Conservation (phyloP, 352 stramenopile species). For the Pythium periplocum region DNA sequence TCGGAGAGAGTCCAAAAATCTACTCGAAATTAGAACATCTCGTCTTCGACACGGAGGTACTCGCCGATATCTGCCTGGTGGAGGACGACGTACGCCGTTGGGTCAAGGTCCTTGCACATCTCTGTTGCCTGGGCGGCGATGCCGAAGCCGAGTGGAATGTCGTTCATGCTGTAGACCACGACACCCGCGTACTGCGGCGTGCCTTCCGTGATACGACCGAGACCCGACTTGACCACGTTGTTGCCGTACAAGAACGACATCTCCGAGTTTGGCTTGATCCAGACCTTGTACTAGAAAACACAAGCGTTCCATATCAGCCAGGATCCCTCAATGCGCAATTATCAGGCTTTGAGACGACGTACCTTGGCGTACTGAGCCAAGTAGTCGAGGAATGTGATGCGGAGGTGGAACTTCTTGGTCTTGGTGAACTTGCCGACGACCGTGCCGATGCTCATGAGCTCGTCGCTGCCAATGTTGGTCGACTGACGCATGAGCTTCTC, state of each 20-base stretch:
- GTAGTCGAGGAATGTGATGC: conserved; percentile 98
- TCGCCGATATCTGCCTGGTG: conserved; percentile 99
- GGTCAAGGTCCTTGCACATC: conserved; percentile 94
- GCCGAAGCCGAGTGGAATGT: conserved; percentile 98
- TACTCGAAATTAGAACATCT: conserved; percentile 90
- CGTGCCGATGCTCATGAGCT: conserved; percentile 95
- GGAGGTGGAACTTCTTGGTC: conserved; percentile 97
- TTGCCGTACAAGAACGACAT: conserved; percentile 99
- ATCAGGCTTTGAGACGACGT: conserved; percentile 1
- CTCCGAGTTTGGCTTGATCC: conserved; percentile 99
- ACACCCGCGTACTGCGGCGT: conserved; percentile 98
- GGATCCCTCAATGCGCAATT: not conserved
- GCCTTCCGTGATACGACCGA: conserved; percentile 97
- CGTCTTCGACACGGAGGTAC: conserved; percentile 98
- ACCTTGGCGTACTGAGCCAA: conserved; percentile 97
- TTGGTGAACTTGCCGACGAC: conserved; percentile 99
- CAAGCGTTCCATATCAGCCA: not conserved
- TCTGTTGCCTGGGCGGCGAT: conserved; percentile 95
- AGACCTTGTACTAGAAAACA: conserved; percentile 94
- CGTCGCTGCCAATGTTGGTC: conserved; percentile 92
- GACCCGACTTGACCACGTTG: conserved; percentile 97
- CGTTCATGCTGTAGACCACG: conserved; percentile 98
- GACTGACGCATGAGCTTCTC: conserved; percentile 97
- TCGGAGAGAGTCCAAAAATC: not conserved
- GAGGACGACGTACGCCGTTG: conserved; percentile 96